Evolutionary conservation across 2,329 filamentous ascomycete species (phyloP), one percentile per base, ranked within the genome.

Genomic region (Penicillium janthinellum): DNA sequence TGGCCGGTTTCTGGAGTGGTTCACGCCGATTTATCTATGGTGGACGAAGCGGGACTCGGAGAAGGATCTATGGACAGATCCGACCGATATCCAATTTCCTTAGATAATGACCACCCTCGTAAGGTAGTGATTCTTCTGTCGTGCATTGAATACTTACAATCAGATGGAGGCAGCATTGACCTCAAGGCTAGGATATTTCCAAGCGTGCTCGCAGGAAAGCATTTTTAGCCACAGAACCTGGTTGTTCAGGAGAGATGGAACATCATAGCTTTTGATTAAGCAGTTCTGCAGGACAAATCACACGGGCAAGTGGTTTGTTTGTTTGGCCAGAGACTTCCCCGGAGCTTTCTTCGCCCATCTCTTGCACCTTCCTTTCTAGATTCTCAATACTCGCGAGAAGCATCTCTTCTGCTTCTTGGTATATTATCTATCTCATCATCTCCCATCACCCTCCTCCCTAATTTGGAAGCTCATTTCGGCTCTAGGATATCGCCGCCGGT

Each of bases 351-450:
- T 25, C 3, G 37, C 2, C 2, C 6, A 17, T 35, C 41, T 49
- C 52, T 62, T 62, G 37, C 48, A 20, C 6, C 14, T 44, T 34
- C 12, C 12, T n/a, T 28, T n/a, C 34, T 38, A 35, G 10, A 41
- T 11, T 41, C 17, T 6, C 11, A 20, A 17, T 10, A 10, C 3
- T 22, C 5, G 17, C 5, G 11, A 12, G 39, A 5, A 42, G 3
- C 3, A 22, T 12, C 8, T 42, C 17, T 22, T 22, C 5, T 20
- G 39, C 5, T 20, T 25, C 20, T 20, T 25, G 11, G 12, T 3
- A 22, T 12, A 44, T 3, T 31, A 1, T 45, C 22, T 47, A 25
- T 17, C 12, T 44, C 14, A 1, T 11, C 14, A 15, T 14, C 14
- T 25, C 28, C 22, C 4, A 15, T 10, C 42, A 11, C 14, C n/a